Evolutionary conservation across 106 monocot species (phyloP).

Genomic region (Dioscorea dumetorum): DNA sequence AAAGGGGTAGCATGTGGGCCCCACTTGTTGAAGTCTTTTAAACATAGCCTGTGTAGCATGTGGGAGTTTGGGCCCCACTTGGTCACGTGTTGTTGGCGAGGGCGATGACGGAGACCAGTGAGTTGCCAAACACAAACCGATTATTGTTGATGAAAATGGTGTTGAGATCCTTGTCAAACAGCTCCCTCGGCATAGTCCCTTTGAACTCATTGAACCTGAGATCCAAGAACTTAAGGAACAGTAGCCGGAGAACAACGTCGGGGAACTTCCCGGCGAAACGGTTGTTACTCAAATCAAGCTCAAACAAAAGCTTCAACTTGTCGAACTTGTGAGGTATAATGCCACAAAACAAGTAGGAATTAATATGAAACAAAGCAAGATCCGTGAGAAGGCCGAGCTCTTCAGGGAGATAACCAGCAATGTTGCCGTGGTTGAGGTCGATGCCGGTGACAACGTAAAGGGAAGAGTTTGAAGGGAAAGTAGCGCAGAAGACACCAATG

Average conservation of each 20-base stretch:
- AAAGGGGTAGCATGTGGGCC: too few relatives aligned
- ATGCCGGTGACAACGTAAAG: slow-evolving; percentile 65
- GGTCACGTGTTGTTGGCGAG: slow-evolving; percentile 90
- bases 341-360: slow-evolving; percentile 89
- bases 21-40: too few relatives aligned
- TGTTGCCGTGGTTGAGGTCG: slow-evolving; percentile 87
- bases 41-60: too few relatives aligned
- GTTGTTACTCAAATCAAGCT: slow-evolving; percentile 87
- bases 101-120: slow-evolving; percentile 70
- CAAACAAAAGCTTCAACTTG: slow-evolving; percentile 34
- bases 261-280: slow-evolving; percentile 79
- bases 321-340: slow-evolving; percentile 39
- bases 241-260: slow-evolving; percentile 49
- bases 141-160: slow-evolving; percentile 71
- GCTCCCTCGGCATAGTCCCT: slow-evolving; percentile 37
- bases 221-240: slow-evolving; percentile 48
- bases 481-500: slow-evolving; percentile 65
- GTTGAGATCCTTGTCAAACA: slow-evolving; percentile 28
- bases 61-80: too few relatives aligned
- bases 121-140: slow-evolving; percentile 64
- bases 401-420: slow-evolving; percentile 73
- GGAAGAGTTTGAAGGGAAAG: slow-evolving; percentile 25
- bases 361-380: slow-evolving; percentile 73
- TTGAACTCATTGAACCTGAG: slow-evolving; percentile 84
- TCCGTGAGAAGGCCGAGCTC: slow-evolving; percentile 66